phyloP scores from a whole-genome alignment of 2,329 filamentous ascomycete species.

The Geosmithia putterillii region DNA sequence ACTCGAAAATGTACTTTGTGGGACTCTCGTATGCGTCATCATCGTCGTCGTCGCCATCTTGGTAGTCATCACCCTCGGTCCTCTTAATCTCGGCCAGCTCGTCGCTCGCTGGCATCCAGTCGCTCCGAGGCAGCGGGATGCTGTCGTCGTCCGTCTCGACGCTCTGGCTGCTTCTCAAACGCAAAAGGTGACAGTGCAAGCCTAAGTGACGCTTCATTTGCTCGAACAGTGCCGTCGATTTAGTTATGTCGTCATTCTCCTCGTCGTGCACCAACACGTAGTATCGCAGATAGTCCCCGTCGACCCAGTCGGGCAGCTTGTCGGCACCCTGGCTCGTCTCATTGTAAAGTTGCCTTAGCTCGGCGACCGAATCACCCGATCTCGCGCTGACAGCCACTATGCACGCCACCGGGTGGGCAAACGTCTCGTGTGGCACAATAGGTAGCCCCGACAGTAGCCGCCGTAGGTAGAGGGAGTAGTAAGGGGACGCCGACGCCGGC shows the following conservation, averaged over 20 bases:
- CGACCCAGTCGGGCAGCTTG: slow-evolving; percentile 71
- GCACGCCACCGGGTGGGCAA: slow-evolving; percentile 86
- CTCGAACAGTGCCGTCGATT: slow-evolving; percentile 84
- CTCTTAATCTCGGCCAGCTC: slow-evolving; percentile 64
- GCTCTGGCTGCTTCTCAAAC: slow-evolving; percentile 74
- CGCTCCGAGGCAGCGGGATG: slow-evolving; percentile 63
- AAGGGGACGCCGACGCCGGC: slow-evolving; percentile 35
- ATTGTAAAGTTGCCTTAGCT: slow-evolving; percentile 70
- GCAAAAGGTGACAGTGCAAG: slow-evolving; percentile 82
- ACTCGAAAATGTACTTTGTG: slow-evolving; percentile 76
- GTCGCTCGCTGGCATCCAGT: slow-evolving; percentile 83
- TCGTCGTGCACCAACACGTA: slow-evolving; percentile 96
- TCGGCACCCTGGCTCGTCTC: slow-evolving; percentile 70
- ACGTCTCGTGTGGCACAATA: slow-evolving; percentile 78
- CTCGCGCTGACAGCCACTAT: slow-evolving; percentile 91
- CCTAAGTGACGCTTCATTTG: slow-evolving; percentile 99
- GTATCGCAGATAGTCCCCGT: slow-evolving; percentile 86
- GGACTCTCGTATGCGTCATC: slow-evolving; percentile 59
- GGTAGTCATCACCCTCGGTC: slow-evolving; percentile 51
- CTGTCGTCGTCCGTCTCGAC: slow-evolving; percentile 87
- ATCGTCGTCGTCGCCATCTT: slow-evolving; percentile 56
- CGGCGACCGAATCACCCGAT: slow-evolving; percentile 73
- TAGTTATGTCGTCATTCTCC: slow-evolving; percentile 82
- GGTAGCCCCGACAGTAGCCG: slow-evolving; percentile 71
- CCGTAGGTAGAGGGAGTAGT: slow-evolving; percentile 76